Evolutionary conservation across 441 rosid genomes (phyloP), one percentile per base, ranked within the genome.

Genomic region (Gossypium trilobum): DNA sequence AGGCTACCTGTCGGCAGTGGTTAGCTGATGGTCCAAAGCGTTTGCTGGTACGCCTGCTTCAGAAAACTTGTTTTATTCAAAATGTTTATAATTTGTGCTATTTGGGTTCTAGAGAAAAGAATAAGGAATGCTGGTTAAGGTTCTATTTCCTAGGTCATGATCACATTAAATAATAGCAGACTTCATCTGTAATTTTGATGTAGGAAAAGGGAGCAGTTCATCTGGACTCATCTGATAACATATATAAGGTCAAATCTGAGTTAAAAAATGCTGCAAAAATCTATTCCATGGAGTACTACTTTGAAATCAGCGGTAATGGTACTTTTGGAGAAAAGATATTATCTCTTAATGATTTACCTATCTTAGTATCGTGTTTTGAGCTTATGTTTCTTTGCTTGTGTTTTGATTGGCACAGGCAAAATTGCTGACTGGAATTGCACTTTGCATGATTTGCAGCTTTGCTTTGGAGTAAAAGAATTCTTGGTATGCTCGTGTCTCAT

Each of bases 1-100:
- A 95, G 82, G 97, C 95, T 39, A 82, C 87, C 78, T 93, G 97
- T 85, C 87, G 98, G 75, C 93, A 87, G 80, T 95, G 99, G 99
- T 74, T 86, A 81, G 91, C 97, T 59, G 87, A 91, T 83, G 98
- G 98, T 76, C 90, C 94, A 3, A 88, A 85, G 78, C 90, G 91
- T 82, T 79, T 95, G 74, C 74, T 89, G 95, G 98, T 89, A 85
- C 54, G 81, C 78, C 70, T 64, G 62, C 63, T 74, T 2, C 13
- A 39, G 44, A 3, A 14, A 8, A 11, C 69, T 25, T 42, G 36
- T 46, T 44, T 6, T 16, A 51, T 68, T 68, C 48, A 51, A 68
- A 68, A 16, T 50, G 27, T 31, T 29, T 51, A 58, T 42, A 58
- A 14, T n/a, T 42, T 42, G 5, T 31, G n/a, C 20, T 33, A 56